Evolutionary conservation across 1,284 basidiomycete species (phyloP).

Genomic region (Sutorius eximius): DNA sequence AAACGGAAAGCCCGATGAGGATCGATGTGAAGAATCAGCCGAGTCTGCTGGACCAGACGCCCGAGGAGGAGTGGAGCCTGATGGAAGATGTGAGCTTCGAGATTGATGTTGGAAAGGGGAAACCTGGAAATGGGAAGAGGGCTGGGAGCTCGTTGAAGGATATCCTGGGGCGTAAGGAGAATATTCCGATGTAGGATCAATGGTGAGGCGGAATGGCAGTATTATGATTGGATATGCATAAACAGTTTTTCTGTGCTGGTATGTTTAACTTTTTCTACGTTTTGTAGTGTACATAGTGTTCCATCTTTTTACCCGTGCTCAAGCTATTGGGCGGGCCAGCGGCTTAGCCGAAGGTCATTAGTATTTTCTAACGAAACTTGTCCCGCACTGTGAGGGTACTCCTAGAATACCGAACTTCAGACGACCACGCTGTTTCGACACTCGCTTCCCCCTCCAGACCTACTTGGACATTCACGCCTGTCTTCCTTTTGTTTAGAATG

Average conservation of each 20-base stretch:
- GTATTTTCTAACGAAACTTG: neutral
- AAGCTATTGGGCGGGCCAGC: no score
- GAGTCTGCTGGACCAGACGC: slow-evolving; percentile 60
- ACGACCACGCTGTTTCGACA: neutral
- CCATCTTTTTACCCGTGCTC: neutral
- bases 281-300: neutral
- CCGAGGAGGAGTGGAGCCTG: slow-evolving; percentile 56
- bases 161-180: slow-evolving; percentile 27
- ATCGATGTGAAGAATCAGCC: slow-evolving; percentile 47
- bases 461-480: neutral
- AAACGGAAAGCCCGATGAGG: slow-evolving; percentile 50
- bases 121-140: slow-evolving; percentile 9
- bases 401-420: neutral
- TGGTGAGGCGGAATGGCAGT: no score
- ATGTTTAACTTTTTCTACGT: neutral
- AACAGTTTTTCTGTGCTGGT: slow-evolving; percentile 15
- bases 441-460: neutral
- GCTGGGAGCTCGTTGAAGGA: slow-evolving; percentile 18
- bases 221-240: slow-evolving; percentile 1
- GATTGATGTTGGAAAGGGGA: slow-evolving; percentile 29
- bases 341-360: neutral
- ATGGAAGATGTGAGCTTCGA: slow-evolving; percentile 57
- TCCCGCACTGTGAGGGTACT: neutral
- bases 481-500: neutral
- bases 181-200: slow-evolving; percentile 16